Evolutionary conservation across 768 basidiomycete genomes (phyloP).

Genomic region (Tremella mesenterica): DNA sequence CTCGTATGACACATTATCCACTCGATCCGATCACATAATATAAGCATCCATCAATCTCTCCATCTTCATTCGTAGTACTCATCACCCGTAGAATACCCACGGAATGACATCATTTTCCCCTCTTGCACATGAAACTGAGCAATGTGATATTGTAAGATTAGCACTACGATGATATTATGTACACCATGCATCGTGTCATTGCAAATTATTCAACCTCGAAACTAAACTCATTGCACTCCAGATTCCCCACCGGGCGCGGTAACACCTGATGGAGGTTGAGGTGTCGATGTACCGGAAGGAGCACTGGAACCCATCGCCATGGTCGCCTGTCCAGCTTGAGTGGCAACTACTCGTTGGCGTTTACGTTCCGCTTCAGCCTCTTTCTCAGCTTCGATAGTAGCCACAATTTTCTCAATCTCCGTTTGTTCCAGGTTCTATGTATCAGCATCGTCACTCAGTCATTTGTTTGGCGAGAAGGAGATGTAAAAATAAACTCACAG

Average conservation of each 20-base stretch:
- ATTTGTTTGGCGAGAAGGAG: not conserved
- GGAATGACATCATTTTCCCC: too few relatives aligned
- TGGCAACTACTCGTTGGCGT: slow-evolving; percentile 77
- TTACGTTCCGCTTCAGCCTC: slow-evolving; percentile 95
- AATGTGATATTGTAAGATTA: too few relatives aligned
- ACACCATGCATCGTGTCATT: not conserved
- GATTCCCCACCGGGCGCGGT: slow-evolving; percentile 19
- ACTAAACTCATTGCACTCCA: slow-evolving; percentile 24
- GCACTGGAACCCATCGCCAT: slow-evolving; percentile 30
- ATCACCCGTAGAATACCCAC: too few relatives aligned
- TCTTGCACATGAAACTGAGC: too few relatives aligned
- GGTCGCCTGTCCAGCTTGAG: slow-evolving; percentile 46
- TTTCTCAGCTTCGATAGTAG: slow-evolving; percentile 93
- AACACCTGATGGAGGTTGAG: slow-evolving; percentile 5
- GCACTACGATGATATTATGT: too few relatives aligned
- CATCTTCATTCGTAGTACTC: not conserved
- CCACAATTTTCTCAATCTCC: slow-evolving; percentile 85
- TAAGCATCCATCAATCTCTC: not conserved
- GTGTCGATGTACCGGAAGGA: slow-evolving; percentile 9
- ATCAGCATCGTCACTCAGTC: not conserved
- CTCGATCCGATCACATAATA: not conserved
- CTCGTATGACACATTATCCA: slow-evolving; percentile 10
- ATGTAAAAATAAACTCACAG: slow-evolving; percentile 51
- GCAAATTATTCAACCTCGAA: not conserved
- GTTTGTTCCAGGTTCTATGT: slow-evolving; percentile 69